Conservation (phyloP, 768 basidiomycete genomes). For the Suillus paluster region DNA sequence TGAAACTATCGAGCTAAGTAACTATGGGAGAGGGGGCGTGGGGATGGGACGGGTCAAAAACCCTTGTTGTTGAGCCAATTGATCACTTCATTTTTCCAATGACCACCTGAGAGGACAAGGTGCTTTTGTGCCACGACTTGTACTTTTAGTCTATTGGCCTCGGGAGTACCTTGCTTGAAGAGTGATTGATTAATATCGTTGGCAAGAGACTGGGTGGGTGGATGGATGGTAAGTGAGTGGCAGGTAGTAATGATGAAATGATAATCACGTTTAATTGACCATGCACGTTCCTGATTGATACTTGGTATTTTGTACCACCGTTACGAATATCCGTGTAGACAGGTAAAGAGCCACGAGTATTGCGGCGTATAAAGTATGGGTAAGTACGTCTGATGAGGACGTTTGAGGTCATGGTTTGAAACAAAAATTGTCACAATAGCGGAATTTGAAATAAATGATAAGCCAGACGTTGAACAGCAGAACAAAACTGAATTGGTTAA, state of each 20-base stretch:
- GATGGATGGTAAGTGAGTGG: conserved; percentile 9
- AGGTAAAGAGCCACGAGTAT: conserved; percentile 67
- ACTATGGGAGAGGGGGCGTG: too few species aligned
- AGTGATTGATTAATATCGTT: conserved; percentile 57
- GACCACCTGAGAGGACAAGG: conserved; percentile 63
- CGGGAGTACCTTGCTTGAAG: conserved; percentile 50
- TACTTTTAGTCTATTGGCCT: conserved; percentile 54
- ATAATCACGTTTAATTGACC: conserved; percentile 60
- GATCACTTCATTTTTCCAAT: conserved; percentile 63
- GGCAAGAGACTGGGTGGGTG: conserved; percentile 55
- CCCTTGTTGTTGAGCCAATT: conserved; percentile 68
- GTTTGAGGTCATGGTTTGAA: too few species aligned
- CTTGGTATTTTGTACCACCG: conserved; percentile 58
- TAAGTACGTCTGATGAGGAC: too few species aligned
- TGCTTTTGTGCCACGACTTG: conserved; percentile 53
- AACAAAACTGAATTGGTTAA: too few species aligned
- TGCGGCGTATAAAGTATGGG: conserved; percentile 67
- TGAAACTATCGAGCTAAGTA: too few species aligned
- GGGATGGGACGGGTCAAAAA: too few species aligned
- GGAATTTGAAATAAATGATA: conserved; percentile 12
- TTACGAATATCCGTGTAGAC: conserved; percentile 79
- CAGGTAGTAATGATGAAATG: conserved; percentile 9
- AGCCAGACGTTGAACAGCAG: too few species aligned
- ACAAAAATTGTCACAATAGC: too few species aligned
- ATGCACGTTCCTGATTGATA: conserved; percentile 70